Evolutionary conservation across 352 stramenopile genomes (phyloP).

Genomic region (Globisporangium cystogenes): DNA sequence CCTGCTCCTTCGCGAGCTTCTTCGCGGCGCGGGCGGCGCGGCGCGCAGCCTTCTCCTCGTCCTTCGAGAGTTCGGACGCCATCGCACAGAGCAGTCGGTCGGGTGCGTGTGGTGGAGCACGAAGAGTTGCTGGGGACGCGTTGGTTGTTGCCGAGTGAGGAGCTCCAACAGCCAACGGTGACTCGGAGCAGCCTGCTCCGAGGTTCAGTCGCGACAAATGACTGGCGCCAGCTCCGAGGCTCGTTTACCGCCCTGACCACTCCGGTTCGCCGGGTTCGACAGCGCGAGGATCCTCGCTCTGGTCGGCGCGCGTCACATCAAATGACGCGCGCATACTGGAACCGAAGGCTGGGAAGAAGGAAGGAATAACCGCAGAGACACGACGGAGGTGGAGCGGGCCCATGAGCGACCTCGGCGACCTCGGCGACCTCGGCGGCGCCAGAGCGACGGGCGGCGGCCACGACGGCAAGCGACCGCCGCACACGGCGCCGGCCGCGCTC

Average conservation of each 20-base stretch:
- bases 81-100: constrained; percentile 4
- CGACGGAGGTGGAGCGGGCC: neutral
- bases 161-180: neutral
- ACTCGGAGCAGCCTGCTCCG: neutral
- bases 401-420: neutral
- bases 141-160: constrained; percentile 5
- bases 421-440: neutral
- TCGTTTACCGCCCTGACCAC: neutral
- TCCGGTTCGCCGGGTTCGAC: neutral
- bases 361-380: constrained; percentile 6
- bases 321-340: neutral
- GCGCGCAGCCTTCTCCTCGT: constrained; percentile 43
- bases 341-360: neutral
- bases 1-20: constrained; percentile 49
- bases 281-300: too few relatives aligned
- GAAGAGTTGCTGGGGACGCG: neutral
- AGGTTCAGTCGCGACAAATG: neutral
- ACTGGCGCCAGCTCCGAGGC: neutral
- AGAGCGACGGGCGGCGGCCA: neutral
- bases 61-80: constrained; percentile 26
- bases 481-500: constrained; percentile 6
- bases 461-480: constrained; percentile 16
- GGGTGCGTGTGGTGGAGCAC: constrained; percentile 3
- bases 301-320: neutral
- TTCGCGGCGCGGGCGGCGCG: constrained; percentile 19